Evolutionary conservation across 352 stramenopile species (phyloP).

Genomic region (Hyaloperonospora arabidopsidis): DNA sequence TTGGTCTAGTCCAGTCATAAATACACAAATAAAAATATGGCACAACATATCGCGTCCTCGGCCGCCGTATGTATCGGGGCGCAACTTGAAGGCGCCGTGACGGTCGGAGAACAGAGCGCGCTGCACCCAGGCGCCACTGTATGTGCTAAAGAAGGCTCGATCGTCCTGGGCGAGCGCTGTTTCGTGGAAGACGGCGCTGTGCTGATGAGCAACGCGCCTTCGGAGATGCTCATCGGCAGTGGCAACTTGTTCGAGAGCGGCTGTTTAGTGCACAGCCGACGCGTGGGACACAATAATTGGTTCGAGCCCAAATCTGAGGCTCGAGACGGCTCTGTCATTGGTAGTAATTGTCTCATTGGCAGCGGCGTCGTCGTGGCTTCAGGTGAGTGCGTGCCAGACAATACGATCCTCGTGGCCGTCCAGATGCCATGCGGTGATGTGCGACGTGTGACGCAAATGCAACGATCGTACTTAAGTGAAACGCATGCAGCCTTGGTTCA

Average conservation of each 20-base stretch:
- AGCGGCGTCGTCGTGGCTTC: slow-evolving; percentile 64
- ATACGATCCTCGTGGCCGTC: slow-evolving; percentile 67
- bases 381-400: slow-evolving; percentile 58
- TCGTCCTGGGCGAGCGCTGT: slow-evolving; percentile 60
- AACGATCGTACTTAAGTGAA: slow-evolving; percentile 62
- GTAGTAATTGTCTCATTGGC: slow-evolving; percentile 76
- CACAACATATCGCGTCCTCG: slow-evolving; percentile 21
- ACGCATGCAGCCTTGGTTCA: slow-evolving; percentile 50
- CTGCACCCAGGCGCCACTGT: slow-evolving; percentile 44
- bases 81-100: slow-evolving; percentile 34
- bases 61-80: slow-evolving; percentile 47
- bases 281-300: slow-evolving; percentile 60
- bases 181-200: slow-evolving; percentile 62
- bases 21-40: no score
- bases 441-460: slow-evolving; percentile 39
- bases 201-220: slow-evolving; percentile 21
- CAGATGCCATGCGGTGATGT: slow-evolving; percentile 21
- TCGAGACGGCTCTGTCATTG: slow-evolving; percentile 50
- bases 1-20: no score
- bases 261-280: slow-evolving; percentile 46
- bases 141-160: slow-evolving; percentile 24
- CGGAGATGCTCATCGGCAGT: slow-evolving; percentile 46
- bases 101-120: slow-evolving; percentile 34
- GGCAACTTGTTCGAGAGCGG: slow-evolving; percentile 79
- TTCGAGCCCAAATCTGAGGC: slow-evolving; percentile 66